Evolutionary conservation across 768 basidiomycete genomes (phyloP), one percentile per base, ranked within the genome.

Genomic region (Boletus barrowsii): DNA sequence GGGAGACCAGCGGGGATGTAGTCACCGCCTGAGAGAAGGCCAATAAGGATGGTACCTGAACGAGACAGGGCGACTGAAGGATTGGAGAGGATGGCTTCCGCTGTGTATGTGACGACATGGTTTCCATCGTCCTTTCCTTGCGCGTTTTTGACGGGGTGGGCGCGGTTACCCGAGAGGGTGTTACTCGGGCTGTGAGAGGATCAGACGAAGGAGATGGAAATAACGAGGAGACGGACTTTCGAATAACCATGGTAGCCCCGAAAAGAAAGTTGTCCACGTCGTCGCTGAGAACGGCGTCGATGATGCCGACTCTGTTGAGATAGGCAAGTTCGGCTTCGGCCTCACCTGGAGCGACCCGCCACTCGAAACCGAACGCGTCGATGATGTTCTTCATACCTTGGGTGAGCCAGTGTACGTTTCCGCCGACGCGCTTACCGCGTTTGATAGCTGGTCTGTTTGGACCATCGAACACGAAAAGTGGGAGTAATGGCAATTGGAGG

Each of bases 181-280:
- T 81, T 81, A 54, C 87, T 88, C 42, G 84, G 78, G 57, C 88
- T 91, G 58, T 15, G 32, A 47, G 2, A 53, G 40, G 15, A 42
- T 68, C 22, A 58, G 49, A 48, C 47, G n/a, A 20, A 17, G 44
- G 3, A 37, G 11, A 41, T 15, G 17, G 13, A 47, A 13, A 8
- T 22, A 39, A 33, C 26, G 2, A 18, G 29, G 37, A 29, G 4
- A 56, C 76, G 47, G 56, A 91, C 91, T 96, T 97, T 65, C 94
- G 82, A 60, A 96, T 82, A 29, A 98, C 84, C 42, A 83, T 83
- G 6, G 73, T 79, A 1, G 92, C 93, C 20, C 94, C 93, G 57
- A 98, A 98, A 3, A 97, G 72, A 64, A 96, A 87, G 51, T 84
- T 94, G 64, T 98, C 94, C 2, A 94, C 93, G 62, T 97, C 95